Evolutionary conservation across 192 early-diverging fungal species (phyloP), one percentile per base, ranked within the genome.

Genomic region (Umbelopsis sp.): DNA sequence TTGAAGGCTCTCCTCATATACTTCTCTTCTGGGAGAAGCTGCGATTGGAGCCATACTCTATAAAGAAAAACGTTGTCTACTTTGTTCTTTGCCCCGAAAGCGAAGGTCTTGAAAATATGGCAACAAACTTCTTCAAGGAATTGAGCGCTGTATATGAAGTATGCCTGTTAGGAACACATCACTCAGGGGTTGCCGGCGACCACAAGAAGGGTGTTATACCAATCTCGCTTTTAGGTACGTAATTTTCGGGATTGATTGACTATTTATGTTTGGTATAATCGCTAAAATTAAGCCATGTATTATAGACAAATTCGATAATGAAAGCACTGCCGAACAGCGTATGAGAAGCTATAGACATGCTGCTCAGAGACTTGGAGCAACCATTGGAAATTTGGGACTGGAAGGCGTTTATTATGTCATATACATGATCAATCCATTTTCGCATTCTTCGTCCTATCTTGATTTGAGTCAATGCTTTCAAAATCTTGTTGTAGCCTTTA

Each of bases 11-110:
- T 8, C 80, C 86, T 5, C 79, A 84, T 2, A 73, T 85, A 16
- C 41, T 88, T 8, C 71, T 73, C 10, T 88, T 84, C 58, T 88
- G 86, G 86, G 86, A 88, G 25, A 85, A 84, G 8, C 68, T 84
- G 22, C 80, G 85, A 45, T 64, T 88, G 25, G 84, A 80, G 50
- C 86, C 86, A 1, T 85, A 82, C 45, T 85, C 83, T 1, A 64
- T 64, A 23, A 80, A 72, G 68, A 88, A 88, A 64, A 80, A 79
- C 10, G 75, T 88, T 25, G 73, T 66, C 4, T 88, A 86, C 66
- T 86, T 84, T 73, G 82, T 82, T 7, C 69, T 88, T 10, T 86
- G 74, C 66, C 86, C 84, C 8, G 74, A 80, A 37, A 76, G 80
- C 1, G 72, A 49, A 0, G 74, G 78, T 5, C 71, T 86, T 25